A percentile compares a stretch with the other conserved stretches of the same genome.
Conservation (phyloP, 768 basidiomycete genomes). For the Pulveroboletus sp. region DNA sequence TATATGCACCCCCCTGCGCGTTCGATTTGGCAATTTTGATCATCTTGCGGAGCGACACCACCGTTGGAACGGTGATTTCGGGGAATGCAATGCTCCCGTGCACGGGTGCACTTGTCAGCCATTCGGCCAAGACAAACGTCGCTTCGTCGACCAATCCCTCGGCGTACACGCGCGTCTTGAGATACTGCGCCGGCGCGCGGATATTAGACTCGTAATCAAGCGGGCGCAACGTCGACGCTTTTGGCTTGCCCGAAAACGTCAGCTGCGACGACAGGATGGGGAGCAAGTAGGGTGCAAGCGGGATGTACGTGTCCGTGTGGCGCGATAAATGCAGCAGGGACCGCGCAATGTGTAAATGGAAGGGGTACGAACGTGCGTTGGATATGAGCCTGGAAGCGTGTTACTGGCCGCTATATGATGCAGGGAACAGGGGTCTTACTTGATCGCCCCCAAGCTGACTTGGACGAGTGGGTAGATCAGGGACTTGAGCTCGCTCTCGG, state of each 20-base stretch:
- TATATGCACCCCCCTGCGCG: slow-evolving; percentile 35
- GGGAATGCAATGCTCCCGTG: slow-evolving; percentile 92
- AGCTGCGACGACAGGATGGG: slow-evolving; percentile 82
- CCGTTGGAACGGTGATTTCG: slow-evolving; percentile 80
- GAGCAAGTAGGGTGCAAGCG: slow-evolving; percentile 82
- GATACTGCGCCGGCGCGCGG: slow-evolving; percentile 83
- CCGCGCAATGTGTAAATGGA: slow-evolving; percentile 89
- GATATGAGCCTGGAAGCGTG: slow-evolving; percentile 70
- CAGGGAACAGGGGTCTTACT: slow-evolving; percentile 47
- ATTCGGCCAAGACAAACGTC: slow-evolving; percentile 75
- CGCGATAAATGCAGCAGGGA: slow-evolving; percentile 83
- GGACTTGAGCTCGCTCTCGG: slow-evolving; percentile 79
- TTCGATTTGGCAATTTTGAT: slow-evolving; percentile 59
- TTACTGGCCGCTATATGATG: not conserved
- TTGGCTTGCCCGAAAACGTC: slow-evolving; percentile 64
- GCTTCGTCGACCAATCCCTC: slow-evolving; percentile 85
- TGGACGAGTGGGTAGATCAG: slow-evolving; percentile 96
- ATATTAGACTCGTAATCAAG: slow-evolving; percentile 87
- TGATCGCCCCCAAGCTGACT: slow-evolving; percentile 88
- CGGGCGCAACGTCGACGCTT: slow-evolving; percentile 82
- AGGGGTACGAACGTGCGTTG: slow-evolving; percentile 88
- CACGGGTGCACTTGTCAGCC: slow-evolving; percentile 66
- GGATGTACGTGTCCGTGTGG: slow-evolving; percentile 84
- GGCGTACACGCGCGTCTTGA: slow-evolving; percentile 81
- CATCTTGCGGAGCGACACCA: slow-evolving; percentile 66